Percentiles rank a stretch among this genome's conserved stretches.
Evolutionary conservation across 352 stramenopile species (phyloP).

Genomic region (Paralagenidium karlingii): DNA sequence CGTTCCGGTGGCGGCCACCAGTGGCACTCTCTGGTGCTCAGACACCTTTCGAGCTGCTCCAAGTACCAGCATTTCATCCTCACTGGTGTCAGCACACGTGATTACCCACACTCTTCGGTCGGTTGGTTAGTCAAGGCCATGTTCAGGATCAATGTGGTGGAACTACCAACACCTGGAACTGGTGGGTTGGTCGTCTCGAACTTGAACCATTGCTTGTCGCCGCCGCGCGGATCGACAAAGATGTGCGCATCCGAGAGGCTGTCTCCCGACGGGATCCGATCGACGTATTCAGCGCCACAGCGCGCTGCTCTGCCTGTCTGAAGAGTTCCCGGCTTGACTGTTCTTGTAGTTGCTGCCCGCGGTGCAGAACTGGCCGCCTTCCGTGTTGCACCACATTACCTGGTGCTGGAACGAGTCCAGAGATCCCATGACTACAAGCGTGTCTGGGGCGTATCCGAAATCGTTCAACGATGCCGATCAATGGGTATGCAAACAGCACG

Average conservation of each 20-base stretch:
- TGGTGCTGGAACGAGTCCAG: slow-evolving; percentile 52
- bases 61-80: slow-evolving; percentile 19
- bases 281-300: slow-evolving; percentile 32
- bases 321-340: no score
- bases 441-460: slow-evolving; percentile 42
- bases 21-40: slow-evolving; percentile 11
- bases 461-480: slow-evolving; percentile 72
- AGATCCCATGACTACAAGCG: slow-evolving; percentile 37
- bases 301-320: slow-evolving; percentile 18
- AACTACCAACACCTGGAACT: slow-evolving; percentile 27
- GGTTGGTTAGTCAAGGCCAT: slow-evolving; percentile 62
- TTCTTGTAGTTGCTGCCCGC: slow-evolving; percentile 12
- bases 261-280: slow-evolving; percentile 27
- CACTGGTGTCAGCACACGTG: no score
- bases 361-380: slow-evolving; percentile 39
- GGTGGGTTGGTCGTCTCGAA: slow-evolving; percentile 40
- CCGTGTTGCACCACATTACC: slow-evolving; percentile 61
- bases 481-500: slow-evolving; percentile 48
- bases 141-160: slow-evolving; percentile 38
- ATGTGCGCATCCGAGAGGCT: slow-evolving; percentile 63
- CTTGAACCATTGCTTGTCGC: slow-evolving; percentile 60
- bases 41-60: slow-evolving; percentile 24
- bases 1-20: slow-evolving; percentile 23
- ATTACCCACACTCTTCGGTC: slow-evolving; percentile 62
- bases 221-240: slow-evolving; percentile 47